Conservation (phyloP, 352 stramenopile genomes). For the Hyaloperonospora arabidopsidis region DNA sequence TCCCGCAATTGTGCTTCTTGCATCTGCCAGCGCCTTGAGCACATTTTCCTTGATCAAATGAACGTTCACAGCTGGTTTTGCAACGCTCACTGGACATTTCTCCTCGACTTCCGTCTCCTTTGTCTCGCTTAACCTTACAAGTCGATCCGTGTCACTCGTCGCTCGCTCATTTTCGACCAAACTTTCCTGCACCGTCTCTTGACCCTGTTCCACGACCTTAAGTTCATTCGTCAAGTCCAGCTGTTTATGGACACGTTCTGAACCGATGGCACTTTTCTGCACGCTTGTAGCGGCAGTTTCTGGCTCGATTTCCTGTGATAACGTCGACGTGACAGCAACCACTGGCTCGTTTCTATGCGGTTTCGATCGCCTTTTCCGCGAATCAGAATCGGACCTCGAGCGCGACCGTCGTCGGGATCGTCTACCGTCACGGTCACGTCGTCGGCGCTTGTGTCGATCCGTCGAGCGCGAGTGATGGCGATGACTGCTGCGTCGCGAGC, state of each 20-base stretch:
- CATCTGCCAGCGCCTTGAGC: conserved; percentile 67
- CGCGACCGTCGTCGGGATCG: not conserved
- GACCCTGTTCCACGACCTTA: conserved; percentile 2
- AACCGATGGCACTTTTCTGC: not conserved
- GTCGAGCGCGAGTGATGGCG: conserved; percentile 19
- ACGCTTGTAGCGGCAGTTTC: not conserved
- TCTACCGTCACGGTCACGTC: conserved; percentile 14
- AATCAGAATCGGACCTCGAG: conserved; percentile 13
- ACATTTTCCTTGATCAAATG: conserved; percentile 75
- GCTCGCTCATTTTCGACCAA: conserved; percentile 8
- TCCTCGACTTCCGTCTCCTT: conserved; percentile 1
- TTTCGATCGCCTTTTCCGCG: conserved; percentile 7
- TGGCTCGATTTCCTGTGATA: conserved; percentile 7
- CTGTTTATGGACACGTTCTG: conserved; percentile 4
- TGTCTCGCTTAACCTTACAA: conserved; percentile 11
- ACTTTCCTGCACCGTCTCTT: conserved; percentile 5
- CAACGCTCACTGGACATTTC: not conserved
- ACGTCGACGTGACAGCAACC: not conserved
- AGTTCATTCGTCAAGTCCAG: not conserved
- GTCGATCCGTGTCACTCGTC: conserved; percentile 5
- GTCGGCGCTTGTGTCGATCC: conserved; percentile 23
- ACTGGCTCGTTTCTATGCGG: conserved; percentile 1
- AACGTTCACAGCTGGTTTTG: conserved; percentile 41
- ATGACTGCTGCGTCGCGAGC: conserved; percentile 24
- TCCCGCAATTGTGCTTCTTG: conserved; percentile 60